Percentiles rank a stretch among this genome's conserved stretches.
Evolutionary conservation across 495 filamentous ascomycete genomes (phyloP).

Genomic region (Chaetomium cochliodes): DNA sequence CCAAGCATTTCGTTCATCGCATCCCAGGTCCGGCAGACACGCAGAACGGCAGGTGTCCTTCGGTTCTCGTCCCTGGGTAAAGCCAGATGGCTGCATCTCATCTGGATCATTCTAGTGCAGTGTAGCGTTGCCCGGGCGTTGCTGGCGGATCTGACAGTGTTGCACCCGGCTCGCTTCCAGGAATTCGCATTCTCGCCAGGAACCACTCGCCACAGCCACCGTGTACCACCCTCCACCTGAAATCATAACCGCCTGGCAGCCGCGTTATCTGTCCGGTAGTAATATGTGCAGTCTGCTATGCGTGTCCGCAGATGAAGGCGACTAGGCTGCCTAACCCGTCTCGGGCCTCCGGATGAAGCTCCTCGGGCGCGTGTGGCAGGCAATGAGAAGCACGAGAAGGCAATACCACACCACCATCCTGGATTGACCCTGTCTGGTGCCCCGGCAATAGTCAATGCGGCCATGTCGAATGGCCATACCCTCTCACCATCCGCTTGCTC

Average conservation of each 20-base stretch:
- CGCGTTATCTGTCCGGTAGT: background rate
- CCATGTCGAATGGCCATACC: background rate
- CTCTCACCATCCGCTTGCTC: background rate
- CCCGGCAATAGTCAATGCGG: conserved; percentile 13
- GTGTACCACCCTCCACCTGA: background rate
- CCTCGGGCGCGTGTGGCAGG: conserved; percentile 26
- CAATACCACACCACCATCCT: conserved; percentile 1
- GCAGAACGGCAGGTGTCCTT: background rate
- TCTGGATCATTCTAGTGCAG: background rate
- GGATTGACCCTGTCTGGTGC: background rate
- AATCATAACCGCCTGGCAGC: conserved; percentile 1
- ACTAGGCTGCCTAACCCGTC: conserved; percentile 14
- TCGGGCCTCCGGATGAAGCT: conserved; percentile 35
- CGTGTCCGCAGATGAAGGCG: background rate
- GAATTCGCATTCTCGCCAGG: conserved; percentile 12
- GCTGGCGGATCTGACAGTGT: conserved; percentile 15
- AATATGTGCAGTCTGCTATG: background rate
- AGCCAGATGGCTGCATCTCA: background rate
- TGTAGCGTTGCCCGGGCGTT: background rate
- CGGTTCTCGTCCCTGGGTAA: background rate
- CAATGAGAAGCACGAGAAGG: background rate
- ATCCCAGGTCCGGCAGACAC: background rate
- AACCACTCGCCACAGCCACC: background rate
- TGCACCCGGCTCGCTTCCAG: conserved; percentile 26
- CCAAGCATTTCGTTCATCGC: background rate